A percentile compares a stretch with the other conserved stretches of the same genome.
Evolutionary conservation across 306 rosid genomes (phyloP).

Genomic region (Fagus sylvatica): DNA sequence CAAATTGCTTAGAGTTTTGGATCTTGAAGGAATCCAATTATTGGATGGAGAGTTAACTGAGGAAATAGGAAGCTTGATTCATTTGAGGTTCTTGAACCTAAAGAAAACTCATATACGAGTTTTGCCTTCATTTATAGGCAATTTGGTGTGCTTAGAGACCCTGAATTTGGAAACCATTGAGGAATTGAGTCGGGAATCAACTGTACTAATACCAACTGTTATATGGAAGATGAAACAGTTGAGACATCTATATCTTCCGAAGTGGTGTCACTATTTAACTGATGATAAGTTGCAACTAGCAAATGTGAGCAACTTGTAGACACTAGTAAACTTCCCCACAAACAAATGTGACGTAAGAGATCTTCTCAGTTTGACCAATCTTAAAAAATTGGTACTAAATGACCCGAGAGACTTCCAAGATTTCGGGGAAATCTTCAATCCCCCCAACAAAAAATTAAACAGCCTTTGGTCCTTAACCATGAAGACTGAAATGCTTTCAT

Average conservation of each 20-base stretch:
- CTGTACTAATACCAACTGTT: slow-evolving; percentile 41
- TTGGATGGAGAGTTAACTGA: slow-evolving; percentile 30
- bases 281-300: slow-evolving; percentile 26
- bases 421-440: slow-evolving; percentile 30
- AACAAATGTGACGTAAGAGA: slow-evolving; percentile 36
- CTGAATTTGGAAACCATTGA: slow-evolving; percentile 44
- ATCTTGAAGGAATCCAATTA: slow-evolving; percentile 47
- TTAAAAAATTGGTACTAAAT: slow-evolving; percentile 46
- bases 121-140: slow-evolving; percentile 43
- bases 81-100: slow-evolving; percentile 46
- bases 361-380: slow-evolving; percentile 34
- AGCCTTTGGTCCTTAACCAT: slow-evolving; percentile 45
- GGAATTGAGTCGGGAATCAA: slow-evolving; percentile 21
- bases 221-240: slow-evolving; percentile 36
- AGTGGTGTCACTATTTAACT: slow-evolving; percentile 38
- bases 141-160: slow-evolving; percentile 48
- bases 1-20: slow-evolving; percentile 48
- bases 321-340: slow-evolving; percentile 50
- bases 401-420: slow-evolving; percentile 42
- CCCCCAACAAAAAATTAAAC: slow-evolving; percentile 16
- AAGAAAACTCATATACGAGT: slow-evolving; percentile 12
- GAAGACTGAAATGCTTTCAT: slow-evolving; percentile 34
- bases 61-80: slow-evolving; percentile 47
- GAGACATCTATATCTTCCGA: slow-evolving; percentile 63
- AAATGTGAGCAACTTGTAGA: slow-evolving; percentile 43